Evolutionary conservation across 371 early-diverging fungal species (phyloP).

Genomic region (Rhizopus arrhizus): DNA sequence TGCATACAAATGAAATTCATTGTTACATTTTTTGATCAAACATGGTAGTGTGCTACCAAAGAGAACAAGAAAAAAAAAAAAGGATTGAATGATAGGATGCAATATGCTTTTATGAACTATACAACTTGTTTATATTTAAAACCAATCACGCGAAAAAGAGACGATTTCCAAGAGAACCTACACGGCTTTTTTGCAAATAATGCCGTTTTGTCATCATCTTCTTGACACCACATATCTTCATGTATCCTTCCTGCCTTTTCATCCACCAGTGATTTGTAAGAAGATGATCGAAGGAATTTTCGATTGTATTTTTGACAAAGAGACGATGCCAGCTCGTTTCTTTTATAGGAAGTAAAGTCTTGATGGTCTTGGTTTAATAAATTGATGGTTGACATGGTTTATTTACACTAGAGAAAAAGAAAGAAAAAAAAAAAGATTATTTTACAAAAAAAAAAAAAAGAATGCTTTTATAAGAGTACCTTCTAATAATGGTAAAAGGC

Average conservation of each 20-base stretch:
- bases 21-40: neutral
- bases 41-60: neutral
- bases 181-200: neutral
- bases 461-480: neutral
- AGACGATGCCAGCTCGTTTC: conserved; percentile 3
- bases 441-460: too few species aligned
- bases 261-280: neutral
- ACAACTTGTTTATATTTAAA: conserved; percentile 2
- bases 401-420: neutral
- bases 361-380: neutral
- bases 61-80: neutral
- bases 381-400: neutral
- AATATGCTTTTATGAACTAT: neutral
- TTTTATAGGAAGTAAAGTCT: neutral
- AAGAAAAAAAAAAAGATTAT: neutral
- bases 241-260: neutral
- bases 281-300: neutral
- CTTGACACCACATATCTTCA: neutral
- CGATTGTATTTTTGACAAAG: conserved; percentile 1
- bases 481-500: neutral
- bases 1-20: neutral
- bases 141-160: neutral
- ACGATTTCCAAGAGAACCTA: neutral
- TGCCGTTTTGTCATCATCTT: neutral
- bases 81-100: neutral